Percentiles rank a stretch among this genome's conserved stretches.
phyloP scores from a whole-genome alignment of 2,329 filamentous ascomycete genomes.

The Byssothecium circinans region DNA sequence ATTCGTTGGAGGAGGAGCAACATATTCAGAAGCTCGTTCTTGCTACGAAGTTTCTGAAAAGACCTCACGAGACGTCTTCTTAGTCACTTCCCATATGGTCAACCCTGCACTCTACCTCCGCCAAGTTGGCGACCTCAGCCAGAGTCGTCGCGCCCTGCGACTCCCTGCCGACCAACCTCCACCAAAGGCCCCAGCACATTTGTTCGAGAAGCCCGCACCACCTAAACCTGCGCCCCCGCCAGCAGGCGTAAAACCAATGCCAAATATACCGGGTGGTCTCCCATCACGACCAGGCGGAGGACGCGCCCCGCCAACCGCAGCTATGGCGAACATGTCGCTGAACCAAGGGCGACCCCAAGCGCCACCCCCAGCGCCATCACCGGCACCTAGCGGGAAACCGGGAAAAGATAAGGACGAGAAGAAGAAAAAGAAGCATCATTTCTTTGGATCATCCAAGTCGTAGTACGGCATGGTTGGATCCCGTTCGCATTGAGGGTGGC shows the following conservation, averaged over 20 bases:
- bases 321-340: conserved; percentile 36
- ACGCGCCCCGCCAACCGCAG: conserved; percentile 33
- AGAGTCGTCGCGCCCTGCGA: conserved; percentile 73
- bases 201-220: conserved; percentile 72
- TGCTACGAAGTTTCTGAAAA: conserved; percentile 84
- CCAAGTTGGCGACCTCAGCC: conserved; percentile 78
- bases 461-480: neutral
- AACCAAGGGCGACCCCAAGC: conserved; percentile 25
- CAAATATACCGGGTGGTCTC: conserved; percentile 25
- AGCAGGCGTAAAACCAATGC: conserved; percentile 43
- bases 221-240: conserved; percentile 58
- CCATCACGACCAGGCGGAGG: conserved; percentile 32
- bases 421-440: conserved; percentile 62
- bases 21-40: conserved; percentile 82
- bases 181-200: conserved; percentile 78
- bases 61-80: conserved; percentile 78
- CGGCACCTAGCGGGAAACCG: conserved; percentile 19
- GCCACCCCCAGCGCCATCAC: conserved; percentile 13
- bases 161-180: conserved; percentile 80
- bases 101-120: conserved; percentile 80
- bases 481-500: neutral
- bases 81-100: conserved; percentile 90
- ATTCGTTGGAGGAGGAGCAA: conserved; percentile 93
- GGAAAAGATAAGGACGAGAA: conserved; percentile 28
- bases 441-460: conserved; percentile 47